Percentiles rank a stretch among this genome's conserved stretches.
phyloP scores from a whole-genome alignment of 768 basidiomycete species.

The Plicaturopsis crispa region DNA sequence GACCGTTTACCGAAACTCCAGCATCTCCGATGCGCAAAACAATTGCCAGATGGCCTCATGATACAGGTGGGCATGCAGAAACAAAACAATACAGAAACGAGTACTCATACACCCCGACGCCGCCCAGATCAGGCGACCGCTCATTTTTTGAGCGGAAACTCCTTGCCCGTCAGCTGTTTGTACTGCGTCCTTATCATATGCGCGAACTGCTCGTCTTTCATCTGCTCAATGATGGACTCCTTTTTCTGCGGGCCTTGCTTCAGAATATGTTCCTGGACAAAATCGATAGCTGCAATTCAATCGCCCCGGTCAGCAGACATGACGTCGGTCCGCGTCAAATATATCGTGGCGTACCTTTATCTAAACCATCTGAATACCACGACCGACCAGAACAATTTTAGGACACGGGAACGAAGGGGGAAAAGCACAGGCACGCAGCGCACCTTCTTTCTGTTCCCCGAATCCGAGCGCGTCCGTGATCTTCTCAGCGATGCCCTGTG shows the following conservation, averaged over 20 bases:
- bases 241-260: constrained; percentile 27
- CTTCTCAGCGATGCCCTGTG: constrained; percentile 22
- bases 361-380: constrained; percentile 23
- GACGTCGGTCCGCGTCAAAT: background rate
- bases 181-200: constrained; percentile 23
- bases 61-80: too few species aligned
- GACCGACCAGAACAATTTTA: background rate
- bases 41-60: too few species aligned
- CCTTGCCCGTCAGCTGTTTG: constrained; percentile 27
- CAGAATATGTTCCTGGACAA: constrained; percentile 33
- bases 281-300: constrained; percentile 26
- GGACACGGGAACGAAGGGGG: background rate
- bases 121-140: too few species aligned
- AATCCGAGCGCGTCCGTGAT: constrained; percentile 23
- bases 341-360: constrained; percentile 21
- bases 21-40: too few species aligned
- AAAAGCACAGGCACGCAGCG: constrained; percentile 1
- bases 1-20: too few species aligned
- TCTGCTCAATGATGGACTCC: constrained; percentile 30
- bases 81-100: too few species aligned
- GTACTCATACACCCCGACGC: too few species aligned
- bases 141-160: constrained; percentile 28
- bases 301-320: background rate
- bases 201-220: constrained; percentile 32
- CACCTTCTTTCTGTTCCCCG: constrained; percentile 30